Evolutionary conservation across 352 stramenopile species (phyloP), one percentile per base, ranked within the genome.

Genomic region (Pythium volutum): DNA sequence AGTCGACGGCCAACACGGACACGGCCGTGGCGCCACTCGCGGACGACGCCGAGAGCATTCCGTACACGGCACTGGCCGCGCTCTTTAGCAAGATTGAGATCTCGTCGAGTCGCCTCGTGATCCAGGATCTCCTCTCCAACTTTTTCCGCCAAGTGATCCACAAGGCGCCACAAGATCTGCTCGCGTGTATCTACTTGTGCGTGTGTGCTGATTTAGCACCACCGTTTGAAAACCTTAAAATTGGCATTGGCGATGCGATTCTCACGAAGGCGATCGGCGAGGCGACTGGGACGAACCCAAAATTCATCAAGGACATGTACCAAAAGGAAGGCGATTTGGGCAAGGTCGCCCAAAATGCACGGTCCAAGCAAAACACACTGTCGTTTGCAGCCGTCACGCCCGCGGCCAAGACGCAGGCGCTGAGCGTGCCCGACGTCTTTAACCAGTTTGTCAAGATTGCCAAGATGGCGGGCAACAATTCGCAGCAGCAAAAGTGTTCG

Each of bases 201-300:
- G 82, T 93, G 14, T 94, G 81, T 68, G 95, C 91, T 18, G 80
- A 97, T 58, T 83, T 99, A 4, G 96, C 96, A 20, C 97, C 97
- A 2, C 87, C 94, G 26, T 98, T 98, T 59, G 91, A 98, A 65
- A 98, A 97, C 71, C 75, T 99, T 9, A 98, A 99, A 76, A 93
- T 99, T 26, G 97, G 97, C 18, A 98, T 99, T 50, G 97, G 97
- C 27, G 97, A 99, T 66, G 87, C 93, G 5, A 96, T 99, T 57
- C 71, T 99, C 18, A 98, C 98, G 70, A 99, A 99, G 74, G 93
- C 96, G 3, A 97, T 99, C 55, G 89, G 83, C 12, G 86, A 98
- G 67, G 95, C 95, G 0, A 97, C 87, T 1, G 97, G 96, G 9
- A 96, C 86, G 20, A 93, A 88, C 52, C 72, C 85, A 18, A 90